Evolutionary conservation across 2,329 filamentous ascomycete species (phyloP).

Genomic region (Nemania sp.): DNA sequence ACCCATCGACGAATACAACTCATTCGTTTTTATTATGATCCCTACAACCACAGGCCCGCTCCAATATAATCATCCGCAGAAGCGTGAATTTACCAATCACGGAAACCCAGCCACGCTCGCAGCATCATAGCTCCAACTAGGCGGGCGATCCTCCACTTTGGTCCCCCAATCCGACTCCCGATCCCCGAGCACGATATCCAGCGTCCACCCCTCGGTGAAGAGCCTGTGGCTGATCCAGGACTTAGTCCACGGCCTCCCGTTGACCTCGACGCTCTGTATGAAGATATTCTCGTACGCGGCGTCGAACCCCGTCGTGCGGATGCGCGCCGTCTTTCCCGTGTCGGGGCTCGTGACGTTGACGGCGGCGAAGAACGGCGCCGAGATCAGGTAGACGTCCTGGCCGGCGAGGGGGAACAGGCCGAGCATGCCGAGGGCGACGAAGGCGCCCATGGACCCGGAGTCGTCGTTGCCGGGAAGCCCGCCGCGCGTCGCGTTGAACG

Average conservation of each 20-base stretch:
- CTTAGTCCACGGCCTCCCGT: constrained; percentile 58
- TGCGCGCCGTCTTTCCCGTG: constrained; percentile 60
- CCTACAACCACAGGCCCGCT: too few species aligned
- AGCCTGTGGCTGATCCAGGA: constrained; percentile 67
- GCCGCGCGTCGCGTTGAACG: constrained; percentile 60
- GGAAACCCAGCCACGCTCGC: not conserved
- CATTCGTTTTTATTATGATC: too few species aligned
- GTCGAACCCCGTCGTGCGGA: constrained; percentile 62
- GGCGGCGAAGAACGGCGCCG: constrained; percentile 63
- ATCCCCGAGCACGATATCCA: constrained; percentile 64
- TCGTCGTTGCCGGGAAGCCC: constrained; percentile 69
- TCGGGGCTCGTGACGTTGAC: constrained; percentile 55
- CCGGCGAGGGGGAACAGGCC: constrained; percentile 65
- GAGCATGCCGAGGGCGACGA: constrained; percentile 62
- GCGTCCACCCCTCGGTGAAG: constrained; percentile 58
- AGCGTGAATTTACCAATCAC: not conserved
- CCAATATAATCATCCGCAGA: too few species aligned
- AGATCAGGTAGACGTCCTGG: constrained; percentile 67
- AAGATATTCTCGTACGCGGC: constrained; percentile 57
- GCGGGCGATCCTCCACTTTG: constrained; percentile 51
- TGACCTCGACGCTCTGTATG: constrained; percentile 60
- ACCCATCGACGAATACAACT: too few species aligned
- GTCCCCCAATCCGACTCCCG: constrained; percentile 69
- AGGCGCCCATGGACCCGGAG: constrained; percentile 66
- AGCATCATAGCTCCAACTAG: constrained; percentile 32